Base-by-base conservation (phyloP, 179 eudicot species). In the Corrigiola litoralis region DNA sequence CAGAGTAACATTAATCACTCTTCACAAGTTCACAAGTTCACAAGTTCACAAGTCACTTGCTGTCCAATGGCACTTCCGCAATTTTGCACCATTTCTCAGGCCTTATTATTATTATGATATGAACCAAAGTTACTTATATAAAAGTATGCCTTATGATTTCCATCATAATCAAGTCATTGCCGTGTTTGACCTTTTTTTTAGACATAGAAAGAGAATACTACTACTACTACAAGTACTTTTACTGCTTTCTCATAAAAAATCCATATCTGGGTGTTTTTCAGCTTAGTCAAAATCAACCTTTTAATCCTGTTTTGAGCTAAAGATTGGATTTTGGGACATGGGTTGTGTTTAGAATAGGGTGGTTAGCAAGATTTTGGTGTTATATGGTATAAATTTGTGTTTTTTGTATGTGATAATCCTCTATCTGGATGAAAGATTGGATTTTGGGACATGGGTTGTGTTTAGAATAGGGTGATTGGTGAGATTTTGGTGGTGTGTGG, bases 141-240 rank as follows among this genome's bases (percentile, higher is more conserved):
- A n/a, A n/a, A n/a, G n/a, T n/a, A n/a, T n/a, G n/a, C n/a, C n/a
- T n/a, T n/a, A 28, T 56, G 63, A 34, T 55, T 68, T 63, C 24
- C 46, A 38, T 57, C 27, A 47, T 67, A 50, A 77, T 63, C 70
- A 84, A 80, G 83, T 80, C 83, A 63, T 77, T 81, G 87, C 89
- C 88, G 90, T 88, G 95, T 84, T 88, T 88, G 88, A 90, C 95
- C 84, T 76, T 79, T 53, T 72, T 64, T 79, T 47, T 63, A 49
- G 58, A 70, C 49, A 45, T 20, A 51, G 60, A 65, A 58, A 67
- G 70, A 69, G 68, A 66, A 14, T 31, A 34, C n/a, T n/a, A 27
- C 18, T 8, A 54, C n/a, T n/a, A 54, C 21, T n/a, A 29, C 8
- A 53, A 16, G 24, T 49, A 25, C 34, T 51, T 6, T n/a, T n/a